These are phyloP conservation scores for Amborella trichopoda DNA, from an alignment of 164 flowering plant species.

Conservation along the genomic window DNA sequence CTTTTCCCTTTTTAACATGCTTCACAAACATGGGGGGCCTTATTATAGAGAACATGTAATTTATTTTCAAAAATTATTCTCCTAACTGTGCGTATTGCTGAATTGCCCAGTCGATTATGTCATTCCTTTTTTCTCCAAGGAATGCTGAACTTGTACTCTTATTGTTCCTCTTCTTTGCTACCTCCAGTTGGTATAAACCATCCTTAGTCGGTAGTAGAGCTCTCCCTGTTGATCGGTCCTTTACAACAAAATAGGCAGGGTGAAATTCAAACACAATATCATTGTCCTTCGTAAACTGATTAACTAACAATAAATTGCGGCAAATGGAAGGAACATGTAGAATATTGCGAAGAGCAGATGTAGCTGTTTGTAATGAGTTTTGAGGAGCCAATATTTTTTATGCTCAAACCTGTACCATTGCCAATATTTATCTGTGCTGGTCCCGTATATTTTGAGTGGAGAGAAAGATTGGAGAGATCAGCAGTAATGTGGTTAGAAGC, in stretches of 20 bases:
- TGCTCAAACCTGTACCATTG: constrained; percentile 2
- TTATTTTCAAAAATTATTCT: not conserved
- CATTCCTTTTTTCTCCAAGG: not conserved
- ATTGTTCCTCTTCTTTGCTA: not conserved
- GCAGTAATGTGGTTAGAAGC: not conserved
- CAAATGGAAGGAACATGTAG: not conserved
- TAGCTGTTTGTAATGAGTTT: not conserved
- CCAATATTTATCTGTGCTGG: not conserved
- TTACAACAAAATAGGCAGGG: not conserved
- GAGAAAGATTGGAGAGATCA: not conserved
- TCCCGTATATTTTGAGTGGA: not conserved
- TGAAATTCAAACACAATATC: not conserved
- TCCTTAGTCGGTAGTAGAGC: not conserved
- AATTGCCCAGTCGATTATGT: not conserved
- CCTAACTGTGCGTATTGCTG: not conserved
- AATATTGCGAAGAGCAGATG: not conserved
- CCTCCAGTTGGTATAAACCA: not conserved
- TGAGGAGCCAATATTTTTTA: not conserved
- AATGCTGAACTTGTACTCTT: not conserved
- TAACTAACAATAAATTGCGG: not conserved
- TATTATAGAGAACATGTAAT: not conserved
- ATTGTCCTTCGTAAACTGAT: not conserved
- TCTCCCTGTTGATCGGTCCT: not conserved
- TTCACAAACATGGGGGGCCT: constrained; percentile 1
- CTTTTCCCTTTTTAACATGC: not conserved